Evolutionary conservation across 257 asterid genomes (phyloP), one percentile per base, ranked within the genome.

Genomic region (Fraxinus excelsior): DNA sequence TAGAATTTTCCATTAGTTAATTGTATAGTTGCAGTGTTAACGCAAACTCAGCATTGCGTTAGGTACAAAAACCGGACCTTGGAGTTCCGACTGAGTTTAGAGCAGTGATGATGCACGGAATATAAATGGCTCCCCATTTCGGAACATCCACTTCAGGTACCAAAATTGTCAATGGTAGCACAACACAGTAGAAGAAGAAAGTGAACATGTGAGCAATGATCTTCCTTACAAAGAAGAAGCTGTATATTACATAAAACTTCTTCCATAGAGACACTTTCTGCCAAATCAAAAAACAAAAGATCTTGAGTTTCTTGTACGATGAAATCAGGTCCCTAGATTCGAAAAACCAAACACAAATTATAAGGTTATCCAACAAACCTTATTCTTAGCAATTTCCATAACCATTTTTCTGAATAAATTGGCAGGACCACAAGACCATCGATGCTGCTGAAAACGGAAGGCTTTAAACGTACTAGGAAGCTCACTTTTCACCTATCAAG

Each of bases 391-490:
- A 66, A 95, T 95, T 34, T 91, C 99, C 90, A 87, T 84, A 78
- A 88, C 87, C 98, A 95, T 93, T 82, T 95, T 95, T 78, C 98
- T 84, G 90, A 95, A 95, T 53, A 95, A 76, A 81, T 95, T 93
- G 23, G 99, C 97, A 0, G 99, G 99, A 4, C 99, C 99, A 69
- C 99, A 95, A 2, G 98, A 95, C 99, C 99, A 95, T 8, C 99
- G 84, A 71, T 95, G 98, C 80, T 95, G 99, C 88, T 95, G 99
- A 82, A 86, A 95, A 14, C 99, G 89, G 79, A 91, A 95, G 60
- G 99, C 99, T 74, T 91, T 95, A 74, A 95, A 93, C 32, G 99
- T 93, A 83, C 99, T 95, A 0, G 97, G 99, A 77, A 92, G 97
- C 58, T 94, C 97, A 78, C 99, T 94, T 80, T 91, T 90, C 81